Base-by-base conservation (phyloP, 179 eudicot species). In the Pouteria campechiana region DNA sequence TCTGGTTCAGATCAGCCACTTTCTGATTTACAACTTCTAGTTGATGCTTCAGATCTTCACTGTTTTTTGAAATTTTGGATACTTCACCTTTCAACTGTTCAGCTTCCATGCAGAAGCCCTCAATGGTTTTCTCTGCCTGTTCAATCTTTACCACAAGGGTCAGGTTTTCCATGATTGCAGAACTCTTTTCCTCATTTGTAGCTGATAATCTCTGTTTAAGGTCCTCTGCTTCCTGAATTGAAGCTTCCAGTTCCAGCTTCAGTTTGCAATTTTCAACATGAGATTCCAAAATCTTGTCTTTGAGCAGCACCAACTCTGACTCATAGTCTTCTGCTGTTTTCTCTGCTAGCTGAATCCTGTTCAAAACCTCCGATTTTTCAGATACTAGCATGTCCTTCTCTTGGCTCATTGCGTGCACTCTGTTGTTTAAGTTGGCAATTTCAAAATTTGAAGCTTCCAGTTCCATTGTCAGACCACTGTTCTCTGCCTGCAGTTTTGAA, bases 321-420 rank as follows among this genome's bases (percentile, higher is more conserved):
- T 60, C 61, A 44, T 69, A 69, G 46, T 58, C 63, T 36, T 51
- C 52, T 29, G 52, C 22, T 32, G 62, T 51, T 49, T 68, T 72
- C 61, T 82, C 66, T 3, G 64, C 35, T 6, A 54, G 63, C 46
- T 44, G 42, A 34, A 61, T 74, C 27, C 56, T 63, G 29, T 31
- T 56, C 36, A 64, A 34, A 37, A 67, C 39, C 21, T 50, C 41
- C 33, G 52, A 66, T 48, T 60, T 47, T 46, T 68, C 75, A 23
- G 39, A 51, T 44, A 56, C 39, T 44, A 81, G 65, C 25, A 65
- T 48, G 33, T 65, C 77, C 42, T 75, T 84, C 58, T 83, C 90
- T 24, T 52, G 66, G 20, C 14, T 39, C 20, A 70, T 37, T 25
- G 46, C 41, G 14, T 59, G 23, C 68, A 87, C 30, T 52, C 73